Evolutionary conservation across 169 alveolate genomes (phyloP).

Genomic region (Toxoplasma gondii): DNA sequence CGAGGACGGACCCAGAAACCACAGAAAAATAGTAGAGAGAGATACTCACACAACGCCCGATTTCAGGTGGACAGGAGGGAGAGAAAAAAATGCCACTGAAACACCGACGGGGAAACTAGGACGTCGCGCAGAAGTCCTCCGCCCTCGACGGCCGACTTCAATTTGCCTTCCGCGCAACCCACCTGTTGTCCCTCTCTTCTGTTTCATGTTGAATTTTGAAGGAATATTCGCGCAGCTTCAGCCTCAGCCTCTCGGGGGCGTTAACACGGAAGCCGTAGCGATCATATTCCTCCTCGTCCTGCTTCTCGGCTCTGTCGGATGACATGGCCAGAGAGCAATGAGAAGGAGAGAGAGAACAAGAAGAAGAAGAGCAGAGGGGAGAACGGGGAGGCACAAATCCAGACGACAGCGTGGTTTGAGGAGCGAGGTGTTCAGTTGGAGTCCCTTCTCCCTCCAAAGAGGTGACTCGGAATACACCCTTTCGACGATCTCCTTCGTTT

Average conservation of each 20-base stretch:
- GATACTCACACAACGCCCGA: background rate
- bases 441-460: no score
- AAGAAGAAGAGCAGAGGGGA: background rate
- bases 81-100: background rate
- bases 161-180: background rate
- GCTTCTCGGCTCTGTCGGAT: background rate
- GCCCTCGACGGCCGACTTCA: background rate
- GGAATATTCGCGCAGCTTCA: background rate
- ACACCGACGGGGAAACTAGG: background rate
- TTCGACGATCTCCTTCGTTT: no score
- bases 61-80: background rate
- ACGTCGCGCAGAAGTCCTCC: background rate
- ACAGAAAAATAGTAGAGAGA: background rate
- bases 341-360: constrained; percentile 6
- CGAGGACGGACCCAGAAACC: background rate
- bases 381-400: background rate
- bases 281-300: background rate
- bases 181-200: background rate
- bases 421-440: no score
- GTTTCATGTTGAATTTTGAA: background rate
- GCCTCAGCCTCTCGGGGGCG: background rate
- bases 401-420: background rate
- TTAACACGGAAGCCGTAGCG: constrained; percentile 1
- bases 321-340: background rate
- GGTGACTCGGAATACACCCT: no score